These are phyloP conservation scores for Asparagopsis taxiformis DNA, from an alignment of 31 red algal species.

Conservation along the genomic window DNA sequence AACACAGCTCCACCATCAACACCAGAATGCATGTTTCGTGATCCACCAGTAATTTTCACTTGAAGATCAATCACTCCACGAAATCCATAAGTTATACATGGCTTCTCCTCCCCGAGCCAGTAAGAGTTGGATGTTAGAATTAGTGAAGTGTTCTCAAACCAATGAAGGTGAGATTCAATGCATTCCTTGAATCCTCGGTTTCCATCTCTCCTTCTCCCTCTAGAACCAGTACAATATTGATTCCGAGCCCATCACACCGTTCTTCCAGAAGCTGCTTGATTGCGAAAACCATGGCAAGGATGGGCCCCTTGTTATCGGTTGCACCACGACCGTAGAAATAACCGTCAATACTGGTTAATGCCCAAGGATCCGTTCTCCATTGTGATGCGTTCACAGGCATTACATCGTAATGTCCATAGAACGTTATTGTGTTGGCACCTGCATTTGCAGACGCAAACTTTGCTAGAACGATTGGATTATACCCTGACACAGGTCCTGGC, in stretches of 20 bases:
- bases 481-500: constrained; percentile 11
- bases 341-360: constrained; percentile 66
- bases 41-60: constrained; percentile 63
- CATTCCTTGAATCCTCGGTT: constrained; percentile 78
- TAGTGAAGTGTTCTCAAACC: constrained; percentile 63
- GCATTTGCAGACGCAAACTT: constrained; percentile 46
- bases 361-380: constrained; percentile 84
- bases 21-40: constrained; percentile 87
- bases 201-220: constrained; percentile 80
- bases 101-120: constrained; percentile 82
- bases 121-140: constrained; percentile 75
- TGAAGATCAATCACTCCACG: constrained; percentile 76
- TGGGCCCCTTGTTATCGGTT: constrained; percentile 97
- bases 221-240: constrained; percentile 76
- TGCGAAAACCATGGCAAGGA: constrained; percentile 81
- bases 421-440: constrained; percentile 40
- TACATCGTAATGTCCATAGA: constrained; percentile 98
- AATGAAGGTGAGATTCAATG: constrained; percentile 46
- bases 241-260: constrained; percentile 26
- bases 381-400: constrained; percentile 65
- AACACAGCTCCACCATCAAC: constrained; percentile 80
- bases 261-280: constrained; percentile 66
- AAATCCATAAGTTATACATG: constrained; percentile 95
- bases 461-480: constrained; percentile 81
- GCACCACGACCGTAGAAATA: constrained; percentile 88